These are phyloP conservation scores for Gnomoniopsis sp. DNA, from an alignment of 2,329 filamentous ascomycete species.

Conservation along the genomic window DNA sequence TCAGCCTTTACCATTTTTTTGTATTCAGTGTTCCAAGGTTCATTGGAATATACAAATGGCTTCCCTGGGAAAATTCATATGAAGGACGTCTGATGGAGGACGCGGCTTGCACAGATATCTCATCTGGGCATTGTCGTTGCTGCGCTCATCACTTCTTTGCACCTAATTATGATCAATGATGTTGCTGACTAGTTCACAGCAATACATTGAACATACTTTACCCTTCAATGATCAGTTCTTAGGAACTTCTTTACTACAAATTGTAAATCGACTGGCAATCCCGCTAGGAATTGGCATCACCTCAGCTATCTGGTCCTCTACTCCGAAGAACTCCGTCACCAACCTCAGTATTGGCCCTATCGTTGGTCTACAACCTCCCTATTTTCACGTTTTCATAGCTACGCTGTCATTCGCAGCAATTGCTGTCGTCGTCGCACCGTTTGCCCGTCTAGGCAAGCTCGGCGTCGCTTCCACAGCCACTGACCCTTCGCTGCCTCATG, in stretches of 20 bases:
- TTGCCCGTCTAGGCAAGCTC: background rate
- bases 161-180: background rate
- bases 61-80: too few species aligned
- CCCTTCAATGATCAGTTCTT: background rate
- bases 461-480: background rate
- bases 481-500: background rate
- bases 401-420: background rate
- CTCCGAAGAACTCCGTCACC: background rate
- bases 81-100: background rate
- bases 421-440: background rate
- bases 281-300: conserved; percentile 2
- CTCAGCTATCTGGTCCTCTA: conserved; percentile 3
- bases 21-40: background rate
- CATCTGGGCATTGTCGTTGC: background rate
- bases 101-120: background rate
- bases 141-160: too few species aligned
- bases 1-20: background rate
- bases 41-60: background rate
- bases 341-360: background rate
- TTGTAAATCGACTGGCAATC: background rate
- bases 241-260: background rate
- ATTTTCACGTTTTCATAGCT: background rate
- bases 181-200: background rate
- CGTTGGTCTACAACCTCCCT: background rate
- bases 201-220: background rate